Evolutionary conservation across 1,284 basidiomycete genomes (phyloP), one percentile per base, ranked within the genome.

Genomic region (Rhizoctonia solani): DNA sequence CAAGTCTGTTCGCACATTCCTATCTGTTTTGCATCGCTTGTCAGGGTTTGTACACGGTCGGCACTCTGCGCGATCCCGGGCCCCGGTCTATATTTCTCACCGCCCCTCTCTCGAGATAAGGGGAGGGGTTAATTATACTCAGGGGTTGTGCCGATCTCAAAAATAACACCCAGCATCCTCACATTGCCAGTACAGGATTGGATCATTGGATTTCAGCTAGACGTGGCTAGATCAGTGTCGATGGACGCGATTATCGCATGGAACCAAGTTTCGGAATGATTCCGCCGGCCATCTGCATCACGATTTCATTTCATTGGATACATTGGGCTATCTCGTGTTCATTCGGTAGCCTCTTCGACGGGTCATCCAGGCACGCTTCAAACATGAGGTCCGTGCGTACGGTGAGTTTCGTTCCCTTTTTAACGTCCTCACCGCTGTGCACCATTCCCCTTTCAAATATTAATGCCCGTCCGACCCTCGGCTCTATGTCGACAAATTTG

Each of bases 371-470:
- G 50, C 58, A 61, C 25, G 23, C 54, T 49, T 39, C 58, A 29
- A 32, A 66, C 63, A 66, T 66, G n/a, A 66, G 39, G 32, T 66
- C 63, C 21, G 52, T 66, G 29, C 63, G 50, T 27, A 66, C 50
- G 27, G 52, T 67, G 27, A 66, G 13, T 42, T 69, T 69, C 19
- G 49, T 41, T 4, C 68, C 68, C 19, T 53, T 52, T n/a, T 42
- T 27, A 13, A 69, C 68, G 14, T 55, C 46, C 19, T 66, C 68
- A 23, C 68, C 68, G 53, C 63, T 58, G 32, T 69, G 68, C 25
- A 69, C n/a, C 37, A 69, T n/a, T 19, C 63, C 46, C 42, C 67
- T 61, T 42, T 69, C 69, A 46, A 69, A 69, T 34, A 69, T 68
- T 21, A 69, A 55, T 4, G 56, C 69, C 21, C 69, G 30, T 8